phyloP scores from a whole-genome alignment of 2,329 filamentous ascomycete species.

The Fusarium algeriense region DNA sequence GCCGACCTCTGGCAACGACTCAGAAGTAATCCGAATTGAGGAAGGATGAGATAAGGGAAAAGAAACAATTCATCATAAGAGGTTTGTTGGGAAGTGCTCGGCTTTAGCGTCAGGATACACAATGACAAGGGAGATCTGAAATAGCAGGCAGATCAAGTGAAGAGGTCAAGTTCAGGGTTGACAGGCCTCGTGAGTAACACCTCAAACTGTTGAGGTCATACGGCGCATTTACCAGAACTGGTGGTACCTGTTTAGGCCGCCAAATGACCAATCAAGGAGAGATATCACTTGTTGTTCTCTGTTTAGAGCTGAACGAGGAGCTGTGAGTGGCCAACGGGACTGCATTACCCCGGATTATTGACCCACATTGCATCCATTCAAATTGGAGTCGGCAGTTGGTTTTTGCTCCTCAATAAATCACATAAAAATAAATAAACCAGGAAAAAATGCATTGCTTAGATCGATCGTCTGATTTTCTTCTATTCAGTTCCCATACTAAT shows the following conservation, averaged over 20 bases:
- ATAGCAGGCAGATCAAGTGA: conserved; percentile 29
- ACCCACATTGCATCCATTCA: conserved; percentile 2
- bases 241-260: conserved; percentile 17
- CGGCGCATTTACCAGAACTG: conserved; percentile 9
- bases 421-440: background rate
- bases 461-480: background rate
- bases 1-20: background rate
- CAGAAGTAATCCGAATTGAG: conserved; percentile 1
- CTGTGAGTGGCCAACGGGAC: conserved; percentile 39
- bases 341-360: conserved; percentile 43
- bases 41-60: background rate
- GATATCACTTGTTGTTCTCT: conserved; percentile 9
- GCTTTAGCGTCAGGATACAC: conserved; percentile 1
- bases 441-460: background rate
- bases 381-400: conserved; percentile 11
- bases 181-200: conserved; percentile 41
- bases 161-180: conserved; percentile 34
- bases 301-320: background rate
- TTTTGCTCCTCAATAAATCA: conserved; percentile 1
- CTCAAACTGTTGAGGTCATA: conserved; percentile 45
- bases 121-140: conserved; percentile 6
- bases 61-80: conserved; percentile 7
- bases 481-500: background rate
- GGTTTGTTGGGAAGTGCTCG: conserved; percentile 4
- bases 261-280: conserved; percentile 9